Evolutionary conservation across 2,329 filamentous ascomycete genomes (phyloP), one percentile per base, ranked within the genome.

Genomic region (Pestalotiopsis sp.): DNA sequence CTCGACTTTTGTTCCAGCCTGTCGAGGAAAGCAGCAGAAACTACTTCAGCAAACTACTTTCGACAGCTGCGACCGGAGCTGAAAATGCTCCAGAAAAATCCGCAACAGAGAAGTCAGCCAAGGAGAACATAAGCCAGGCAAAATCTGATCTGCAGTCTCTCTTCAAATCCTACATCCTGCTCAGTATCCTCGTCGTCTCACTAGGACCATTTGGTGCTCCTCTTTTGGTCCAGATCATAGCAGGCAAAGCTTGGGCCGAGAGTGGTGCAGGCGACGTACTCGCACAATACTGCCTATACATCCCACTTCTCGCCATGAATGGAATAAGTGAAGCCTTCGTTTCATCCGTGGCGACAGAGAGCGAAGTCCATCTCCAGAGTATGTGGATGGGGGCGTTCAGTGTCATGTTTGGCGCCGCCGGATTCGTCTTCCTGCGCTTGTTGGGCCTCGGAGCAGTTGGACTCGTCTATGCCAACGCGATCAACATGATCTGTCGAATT

Each of bases 321-420:
- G 96, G 96, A 64, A 88, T 98, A 24, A 89, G 92, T 1, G 96
- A 99, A 80, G 93, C 94, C 0, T 98, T 99, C 74, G 94, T 98
- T 17, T 91, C 94, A 0, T 94, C 93, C 2, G 93, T 97, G 1
- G 94, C 95, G 0, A 91, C 88, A 0, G 87, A 93, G 70, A 80
- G 85, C 3, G 87, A 98, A 72, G 87, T 99, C 3, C 89, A 93
- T 70, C 79, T 77, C 3, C 96, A 99, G 78, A 93, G 92, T 0
- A 77, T 89, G 4, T 96, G 91, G 89, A 98, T 99, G 95, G 86
- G 88, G 3, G 85, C 81, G 1, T 98, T 97, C 77, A 97, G 94
- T 2, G 81, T 86, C 7, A 87, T 88, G 1, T 98, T 98, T 78
- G 92, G 89, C 0, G 81, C 83, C 0, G 89, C 92, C 0, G 93